Base-by-base conservation (phyloP, 2,329 filamentous ascomycete genomes). In the Paecilomyces fulvus region DNA sequence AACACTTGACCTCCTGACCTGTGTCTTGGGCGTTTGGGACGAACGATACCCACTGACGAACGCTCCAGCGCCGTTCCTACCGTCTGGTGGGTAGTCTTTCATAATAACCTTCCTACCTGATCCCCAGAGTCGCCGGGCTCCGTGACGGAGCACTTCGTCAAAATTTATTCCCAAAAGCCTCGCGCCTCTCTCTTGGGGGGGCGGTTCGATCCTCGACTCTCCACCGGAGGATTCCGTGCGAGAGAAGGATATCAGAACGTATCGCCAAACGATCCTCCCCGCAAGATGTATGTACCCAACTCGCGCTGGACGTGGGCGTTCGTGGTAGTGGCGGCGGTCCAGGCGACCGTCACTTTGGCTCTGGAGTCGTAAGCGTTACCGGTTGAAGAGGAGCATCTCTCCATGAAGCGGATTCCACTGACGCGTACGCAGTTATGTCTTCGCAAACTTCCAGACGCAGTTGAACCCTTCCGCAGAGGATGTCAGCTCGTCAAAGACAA, bases 251-350 rank as follows among this genome's bases (percentile, higher is more conserved):
- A 80, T 72, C 61, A 75, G 28, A 69, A 68, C 61, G 65, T 70
- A 43, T 71, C 65, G 48, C 68, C 71, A 21, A 17, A 43, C 37
- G 65, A 61, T 65, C 69, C 60, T 31, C 63, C 56, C 46, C 66
- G 68, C 64, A 83, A 75, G 64, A 84, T 92, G 78, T 92, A 91
- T 70, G 84, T 88, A 64, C 87, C 95, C 65, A 89, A 85, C 69
- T 88, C 89, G 56, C 83, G 81, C 67, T 99, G 94, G 92, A 91
- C 92, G 14, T 92, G 90, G 80, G 79, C 84, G 59, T 97, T 97
- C 70, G 84, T 95, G 74, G 72, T 84, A 61, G 81, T 88, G 33
- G 85, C 89, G 33, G 73, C 87, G 50, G 61, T 89, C 56, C 94
- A 99, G 78, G 89, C 90, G 60, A 75, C 88, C 59, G 81, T 95